phyloP scores from a whole-genome alignment of 352 stramenopile genomes.

The Phytophthora tentaculata region DNA sequence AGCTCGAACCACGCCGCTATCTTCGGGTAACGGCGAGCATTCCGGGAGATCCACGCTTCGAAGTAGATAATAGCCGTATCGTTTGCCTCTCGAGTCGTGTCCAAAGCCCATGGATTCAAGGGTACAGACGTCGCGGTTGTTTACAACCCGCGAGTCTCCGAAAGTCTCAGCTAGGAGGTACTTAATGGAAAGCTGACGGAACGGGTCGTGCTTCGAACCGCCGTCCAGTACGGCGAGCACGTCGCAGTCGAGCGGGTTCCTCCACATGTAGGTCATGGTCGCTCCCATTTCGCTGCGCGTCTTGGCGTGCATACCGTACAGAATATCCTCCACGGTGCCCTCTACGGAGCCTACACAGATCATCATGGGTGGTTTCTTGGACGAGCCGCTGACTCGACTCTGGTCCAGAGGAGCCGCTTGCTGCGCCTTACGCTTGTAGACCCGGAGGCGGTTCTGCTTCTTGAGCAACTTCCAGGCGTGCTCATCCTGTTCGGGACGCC shows the following conservation, averaged over 20 bases:
- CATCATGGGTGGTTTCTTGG: constrained; percentile 49
- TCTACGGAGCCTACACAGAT: constrained; percentile 60
- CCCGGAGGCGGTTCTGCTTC: constrained; percentile 46
- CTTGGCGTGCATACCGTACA: constrained; percentile 68
- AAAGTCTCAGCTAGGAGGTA: constrained; percentile 55
- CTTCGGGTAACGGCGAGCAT: constrained; percentile 55
- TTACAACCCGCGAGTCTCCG: constrained; percentile 49
- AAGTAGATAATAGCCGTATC: constrained; percentile 64
- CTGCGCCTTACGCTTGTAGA: constrained; percentile 49
- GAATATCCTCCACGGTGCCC: constrained; percentile 55
- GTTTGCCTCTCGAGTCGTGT: constrained; percentile 39
- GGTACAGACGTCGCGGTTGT: constrained; percentile 53
- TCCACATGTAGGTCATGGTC: constrained; percentile 54
- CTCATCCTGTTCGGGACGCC: constrained; percentile 37
- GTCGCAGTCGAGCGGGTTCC: constrained; percentile 48
- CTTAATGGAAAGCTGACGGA: constrained; percentile 64
- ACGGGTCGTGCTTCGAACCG: constrained; percentile 54
- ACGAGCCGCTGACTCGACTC: constrained; percentile 8
- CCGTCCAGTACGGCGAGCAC: constrained; percentile 54
- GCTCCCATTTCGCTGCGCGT: constrained; percentile 61
- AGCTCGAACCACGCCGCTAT: constrained; percentile 50
- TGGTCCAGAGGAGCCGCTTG: constrained; percentile 13
- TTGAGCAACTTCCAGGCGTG: constrained; percentile 45
- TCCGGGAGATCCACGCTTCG: constrained; percentile 56
- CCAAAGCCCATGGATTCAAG: constrained; percentile 62